Evolutionary conservation across 306 rosid genomes (phyloP).

Genomic region (Urtica urens): DNA sequence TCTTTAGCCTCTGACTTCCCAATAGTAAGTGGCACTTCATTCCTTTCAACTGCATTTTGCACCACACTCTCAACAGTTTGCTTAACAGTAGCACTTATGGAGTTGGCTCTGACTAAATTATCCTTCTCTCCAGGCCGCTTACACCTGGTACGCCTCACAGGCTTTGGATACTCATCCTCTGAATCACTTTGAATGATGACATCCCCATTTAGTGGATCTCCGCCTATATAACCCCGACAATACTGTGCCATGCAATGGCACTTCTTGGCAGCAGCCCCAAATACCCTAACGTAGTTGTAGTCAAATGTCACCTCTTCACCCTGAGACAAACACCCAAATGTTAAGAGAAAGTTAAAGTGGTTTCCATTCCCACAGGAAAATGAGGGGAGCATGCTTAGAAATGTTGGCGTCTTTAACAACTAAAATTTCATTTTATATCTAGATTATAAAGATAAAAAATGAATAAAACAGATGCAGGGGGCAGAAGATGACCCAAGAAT

Average conservation of each 20-base stretch:
- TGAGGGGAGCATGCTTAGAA: background rate
- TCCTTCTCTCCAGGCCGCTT: conserved; percentile 27
- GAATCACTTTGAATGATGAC: conserved; percentile 79
- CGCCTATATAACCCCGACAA: conserved; percentile 92
- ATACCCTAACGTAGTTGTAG: conserved; percentile 98
- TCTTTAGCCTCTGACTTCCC: conserved; percentile 29
- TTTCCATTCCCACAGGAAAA: conserved; percentile 2
- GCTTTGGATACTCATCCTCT: conserved; percentile 90
- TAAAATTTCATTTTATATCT: background rate
- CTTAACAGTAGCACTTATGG: conserved; percentile 19
- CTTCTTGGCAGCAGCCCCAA: conserved; percentile 99
- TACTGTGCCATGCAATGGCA: conserved; percentile 72
- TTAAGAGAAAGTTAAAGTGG: conserved; percentile 9
- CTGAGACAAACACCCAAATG: conserved; percentile 30
- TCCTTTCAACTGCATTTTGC: conserved; percentile 26
- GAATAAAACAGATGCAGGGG: background rate
- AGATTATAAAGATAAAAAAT: background rate
- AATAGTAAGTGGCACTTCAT: conserved; percentile 21
- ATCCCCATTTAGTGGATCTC: conserved; percentile 65
- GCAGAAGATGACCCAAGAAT: background rate
- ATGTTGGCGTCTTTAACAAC: background rate
- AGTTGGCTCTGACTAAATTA: conserved; percentile 10
- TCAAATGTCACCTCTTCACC: conserved; percentile 99
- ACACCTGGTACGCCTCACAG: conserved; percentile 47
- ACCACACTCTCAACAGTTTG: conserved; percentile 21